These are phyloP conservation scores for Hypoxylon sp. DNA, from an alignment of 2,329 filamentous ascomycete species.

Conservation along the genomic window DNA sequence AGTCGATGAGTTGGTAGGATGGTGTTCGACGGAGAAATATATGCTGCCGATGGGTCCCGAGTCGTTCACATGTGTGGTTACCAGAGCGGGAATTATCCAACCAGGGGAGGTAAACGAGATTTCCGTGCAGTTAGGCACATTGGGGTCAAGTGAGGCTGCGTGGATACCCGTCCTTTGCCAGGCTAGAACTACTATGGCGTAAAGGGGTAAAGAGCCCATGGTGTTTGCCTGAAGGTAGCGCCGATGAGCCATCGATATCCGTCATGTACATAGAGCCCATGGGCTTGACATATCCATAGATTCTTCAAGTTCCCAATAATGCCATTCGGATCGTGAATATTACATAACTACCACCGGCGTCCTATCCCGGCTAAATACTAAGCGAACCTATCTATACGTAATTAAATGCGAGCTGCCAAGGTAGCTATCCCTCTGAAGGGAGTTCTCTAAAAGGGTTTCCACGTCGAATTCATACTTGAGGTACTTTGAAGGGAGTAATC, in stretches of 20 bases:
- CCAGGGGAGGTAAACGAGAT: constrained; percentile 2
- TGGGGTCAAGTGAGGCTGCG: background rate
- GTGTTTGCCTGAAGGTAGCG: background rate
- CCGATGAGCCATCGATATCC: background rate
- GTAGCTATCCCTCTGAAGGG: no score
- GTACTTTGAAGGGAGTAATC: no score
- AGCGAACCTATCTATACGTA: background rate
- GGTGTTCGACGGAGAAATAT: background rate
- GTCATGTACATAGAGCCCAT: background rate
- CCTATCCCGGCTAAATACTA: constrained; percentile 1
- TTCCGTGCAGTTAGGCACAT: background rate
- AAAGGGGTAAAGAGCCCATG: background rate
- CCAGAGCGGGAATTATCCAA: background rate
- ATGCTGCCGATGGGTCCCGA: background rate
- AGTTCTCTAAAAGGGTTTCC: no score
- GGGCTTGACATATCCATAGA: no score
- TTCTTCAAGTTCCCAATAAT: background rate
- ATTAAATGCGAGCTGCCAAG: no score
- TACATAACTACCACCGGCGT: background rate
- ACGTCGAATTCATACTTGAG: background rate
- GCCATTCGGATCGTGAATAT: no score
- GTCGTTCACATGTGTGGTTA: background rate
- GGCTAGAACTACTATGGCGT: background rate
- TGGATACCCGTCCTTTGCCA: background rate
- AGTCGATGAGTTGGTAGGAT: background rate